phyloP scores from a whole-genome alignment of 768 basidiomycete genomes.

The Grammothele lineata region DNA sequence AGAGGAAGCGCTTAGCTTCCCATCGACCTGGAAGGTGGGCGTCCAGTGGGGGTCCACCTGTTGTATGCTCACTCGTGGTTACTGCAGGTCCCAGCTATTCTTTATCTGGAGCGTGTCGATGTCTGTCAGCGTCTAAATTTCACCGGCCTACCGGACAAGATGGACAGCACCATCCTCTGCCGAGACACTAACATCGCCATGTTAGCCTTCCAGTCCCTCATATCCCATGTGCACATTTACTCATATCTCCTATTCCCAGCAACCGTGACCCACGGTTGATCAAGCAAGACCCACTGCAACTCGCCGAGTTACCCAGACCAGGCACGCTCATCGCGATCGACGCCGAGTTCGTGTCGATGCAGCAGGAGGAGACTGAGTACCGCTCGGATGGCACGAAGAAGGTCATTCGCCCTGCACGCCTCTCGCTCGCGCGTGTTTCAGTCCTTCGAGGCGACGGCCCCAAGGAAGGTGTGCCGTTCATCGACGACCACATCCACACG shows the following conservation, averaged over 20 bases:
- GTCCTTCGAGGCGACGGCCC: constrained; percentile 84
- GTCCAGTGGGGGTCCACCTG: neutral
- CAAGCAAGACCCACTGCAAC: constrained; percentile 70
- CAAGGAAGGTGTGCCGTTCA: constrained; percentile 83
- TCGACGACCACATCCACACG: constrained; percentile 97
- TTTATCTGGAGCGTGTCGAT: constrained; percentile 84
- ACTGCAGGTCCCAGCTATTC: constrained; percentile 75
- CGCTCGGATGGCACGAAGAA: constrained; percentile 94
- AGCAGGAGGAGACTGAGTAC: constrained; percentile 96
- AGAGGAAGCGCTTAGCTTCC: constrained; percentile 83
- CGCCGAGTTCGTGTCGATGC: constrained; percentile 96
- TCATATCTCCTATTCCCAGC: too few species aligned
- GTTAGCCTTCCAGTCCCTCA: constrained; percentile 42
- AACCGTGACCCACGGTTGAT: constrained; percentile 70
- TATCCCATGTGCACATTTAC: too few species aligned
- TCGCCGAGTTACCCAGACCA: constrained; percentile 75
- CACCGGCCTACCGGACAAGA: constrained; percentile 52
- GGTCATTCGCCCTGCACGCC: constrained; percentile 84
- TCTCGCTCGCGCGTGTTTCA: constrained; percentile 92
- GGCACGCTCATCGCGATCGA: constrained; percentile 94
- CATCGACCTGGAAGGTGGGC: constrained; percentile 87
- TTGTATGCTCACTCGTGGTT: too few species aligned
- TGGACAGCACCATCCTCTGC: constrained; percentile 73
- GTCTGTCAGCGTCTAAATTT: constrained; percentile 55
- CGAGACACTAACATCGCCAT: constrained; percentile 86